phyloP scores from a whole-genome alignment of 495 filamentous ascomycete species.

The Aspergillus nanangensis region DNA sequence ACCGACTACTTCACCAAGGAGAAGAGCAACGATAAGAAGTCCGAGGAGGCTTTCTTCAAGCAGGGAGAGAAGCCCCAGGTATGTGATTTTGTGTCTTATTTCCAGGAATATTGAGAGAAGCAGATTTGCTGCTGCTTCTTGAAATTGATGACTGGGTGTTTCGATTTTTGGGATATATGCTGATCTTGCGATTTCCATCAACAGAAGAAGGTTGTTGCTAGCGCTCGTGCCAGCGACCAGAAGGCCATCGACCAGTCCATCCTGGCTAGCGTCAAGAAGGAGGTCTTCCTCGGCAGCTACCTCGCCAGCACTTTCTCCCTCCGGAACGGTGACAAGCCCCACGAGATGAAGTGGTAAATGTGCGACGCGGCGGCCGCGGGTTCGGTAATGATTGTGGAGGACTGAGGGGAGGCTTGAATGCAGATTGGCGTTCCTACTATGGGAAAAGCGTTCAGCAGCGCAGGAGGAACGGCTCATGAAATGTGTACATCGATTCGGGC shows the following conservation, averaged over 20 bases:
- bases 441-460: constrained; percentile 19
- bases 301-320: constrained; percentile 91
- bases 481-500: constrained; percentile 39
- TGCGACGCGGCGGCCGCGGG: constrained; percentile 41
- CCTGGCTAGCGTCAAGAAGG: constrained; percentile 91
- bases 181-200: constrained; percentile 11
- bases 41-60: constrained; percentile 96
- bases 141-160: too few species aligned
- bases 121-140: too few species aligned
- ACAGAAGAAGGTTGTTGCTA: constrained; percentile 94
- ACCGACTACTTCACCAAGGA: constrained; percentile 94
- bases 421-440: constrained; percentile 28
- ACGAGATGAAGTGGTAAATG: constrained; percentile 90
- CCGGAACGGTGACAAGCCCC: constrained; percentile 95
- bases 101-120: not conserved
- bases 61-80: constrained; percentile 97
- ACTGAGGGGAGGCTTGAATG: constrained; percentile 40
- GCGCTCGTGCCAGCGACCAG: constrained; percentile 89
- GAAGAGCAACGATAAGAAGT: constrained; percentile 86
- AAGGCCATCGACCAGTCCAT: constrained; percentile 95
- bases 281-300: constrained; percentile 81
- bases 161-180: too few species aligned
- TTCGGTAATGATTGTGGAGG: constrained; percentile 46
- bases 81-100: constrained; percentile 28
- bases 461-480: constrained; percentile 34